phyloP scores from a whole-genome alignment of 129 eudicot species.

The Centrapalus pauciflorus region DNA sequence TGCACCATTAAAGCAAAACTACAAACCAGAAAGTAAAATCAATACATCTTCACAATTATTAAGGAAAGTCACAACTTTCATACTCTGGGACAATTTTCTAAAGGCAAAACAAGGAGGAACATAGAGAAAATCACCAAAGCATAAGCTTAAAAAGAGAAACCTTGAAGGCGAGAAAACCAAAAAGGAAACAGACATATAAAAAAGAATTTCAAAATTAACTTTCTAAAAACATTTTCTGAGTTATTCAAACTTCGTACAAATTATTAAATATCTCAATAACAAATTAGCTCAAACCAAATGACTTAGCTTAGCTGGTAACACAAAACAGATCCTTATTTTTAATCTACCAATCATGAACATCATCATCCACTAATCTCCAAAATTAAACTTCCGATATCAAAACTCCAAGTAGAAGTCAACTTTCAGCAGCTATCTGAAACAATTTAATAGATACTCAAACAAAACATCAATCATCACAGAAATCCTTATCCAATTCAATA shows the following conservation, averaged over 20 bases:
- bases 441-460: neutral
- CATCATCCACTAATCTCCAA: slow-evolving; percentile 6
- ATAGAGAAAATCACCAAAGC: slow-evolving; percentile 2
- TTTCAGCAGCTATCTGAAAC: slow-evolving; percentile 1
- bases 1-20: slow-evolving; percentile 12
- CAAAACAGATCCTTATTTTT: neutral
- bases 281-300: neutral
- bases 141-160: neutral
- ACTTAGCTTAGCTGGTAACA: slow-evolving; percentile 11
- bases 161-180: neutral
- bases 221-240: neutral
- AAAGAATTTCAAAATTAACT: slow-evolving; percentile 9
- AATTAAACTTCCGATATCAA: neutral
- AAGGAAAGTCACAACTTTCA: neutral
- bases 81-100: neutral
- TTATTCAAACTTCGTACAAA: neutral
- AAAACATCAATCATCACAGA: neutral
- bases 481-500: neutral
- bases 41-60: slow-evolving; percentile 8
- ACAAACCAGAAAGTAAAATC: slow-evolving; percentile 22
- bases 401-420: slow-evolving; percentile 15
- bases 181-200: neutral
- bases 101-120: neutral
- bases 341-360: slow-evolving; percentile 9
- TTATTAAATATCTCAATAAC: neutral